phyloP scores from a whole-genome alignment of 345 rosid species.

The Turnera subulata region DNA sequence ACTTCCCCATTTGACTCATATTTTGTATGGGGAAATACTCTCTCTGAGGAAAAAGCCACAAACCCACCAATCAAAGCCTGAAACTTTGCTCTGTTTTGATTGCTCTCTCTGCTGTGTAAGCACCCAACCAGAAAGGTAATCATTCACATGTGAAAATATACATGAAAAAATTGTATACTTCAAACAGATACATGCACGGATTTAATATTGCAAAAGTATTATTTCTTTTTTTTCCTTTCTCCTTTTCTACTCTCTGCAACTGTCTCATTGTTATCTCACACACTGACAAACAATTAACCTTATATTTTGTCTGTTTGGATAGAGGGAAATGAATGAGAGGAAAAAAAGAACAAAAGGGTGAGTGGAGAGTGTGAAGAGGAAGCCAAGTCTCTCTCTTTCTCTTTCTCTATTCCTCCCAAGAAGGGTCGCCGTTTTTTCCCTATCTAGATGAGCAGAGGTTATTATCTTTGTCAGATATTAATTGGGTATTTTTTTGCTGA shows the following conservation, averaged over 20 bases:
- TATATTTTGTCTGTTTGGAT: constrained; percentile 12
- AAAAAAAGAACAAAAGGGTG: neutral
- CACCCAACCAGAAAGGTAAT: neutral
- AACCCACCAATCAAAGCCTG: constrained; percentile 7
- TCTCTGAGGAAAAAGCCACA: no score
- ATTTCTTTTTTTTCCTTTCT: neutral
- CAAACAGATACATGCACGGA: no score
- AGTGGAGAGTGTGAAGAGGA: neutral
- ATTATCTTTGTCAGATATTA: constrained; percentile 41
- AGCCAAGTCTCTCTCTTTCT: constrained; percentile 1
- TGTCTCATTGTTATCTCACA: constrained; percentile 9
- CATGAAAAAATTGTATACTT: no score
- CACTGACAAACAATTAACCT: constrained; percentile 4
- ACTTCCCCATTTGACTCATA: no score
- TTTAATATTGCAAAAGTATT: neutral
- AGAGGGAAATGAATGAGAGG: neutral
- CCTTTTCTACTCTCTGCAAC: constrained; percentile 1
- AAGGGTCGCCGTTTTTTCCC: neutral
- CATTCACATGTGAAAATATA: neutral
- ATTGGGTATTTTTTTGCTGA: constrained; percentile 38
- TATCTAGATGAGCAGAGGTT: constrained; percentile 3
- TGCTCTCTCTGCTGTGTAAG: neutral
- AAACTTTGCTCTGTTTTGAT: no score
- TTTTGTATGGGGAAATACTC: no score
- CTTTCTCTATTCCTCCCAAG: neutral